Conservation (phyloP, 345 rosid genomes). For the Corchorus olitorius region DNA sequence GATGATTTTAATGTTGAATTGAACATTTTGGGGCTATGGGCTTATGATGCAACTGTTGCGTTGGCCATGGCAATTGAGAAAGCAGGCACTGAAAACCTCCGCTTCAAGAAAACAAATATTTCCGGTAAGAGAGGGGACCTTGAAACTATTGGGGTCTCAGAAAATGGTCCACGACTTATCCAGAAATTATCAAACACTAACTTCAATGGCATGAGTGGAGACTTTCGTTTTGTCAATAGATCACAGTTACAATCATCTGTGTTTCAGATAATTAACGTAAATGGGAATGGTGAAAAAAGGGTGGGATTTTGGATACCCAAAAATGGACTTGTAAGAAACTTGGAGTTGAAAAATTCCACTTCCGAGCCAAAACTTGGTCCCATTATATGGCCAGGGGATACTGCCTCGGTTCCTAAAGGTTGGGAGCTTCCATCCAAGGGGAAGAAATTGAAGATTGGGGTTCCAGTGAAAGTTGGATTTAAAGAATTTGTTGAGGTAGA, state of each 20-base stretch:
- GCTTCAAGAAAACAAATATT: conserved; percentile 22
- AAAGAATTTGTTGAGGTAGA: conserved; percentile 41
- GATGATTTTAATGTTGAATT: conserved; percentile 20
- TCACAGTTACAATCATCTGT: conserved; percentile 31
- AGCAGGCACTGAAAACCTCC: conserved; percentile 26
- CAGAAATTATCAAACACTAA: conserved; percentile 29
- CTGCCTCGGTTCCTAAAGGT: conserved; percentile 37
- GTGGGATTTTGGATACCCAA: conserved; percentile 52
- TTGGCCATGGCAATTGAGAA: conserved; percentile 53
- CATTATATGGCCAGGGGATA: conserved; percentile 47
- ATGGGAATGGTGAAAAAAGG: conserved; percentile 25
- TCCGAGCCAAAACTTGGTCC: conserved; percentile 29
- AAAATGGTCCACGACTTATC: conserved; percentile 43
- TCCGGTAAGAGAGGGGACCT: conserved; percentile 33
- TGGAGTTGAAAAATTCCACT: conserved; percentile 26
- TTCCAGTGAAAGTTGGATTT: conserved; percentile 44
- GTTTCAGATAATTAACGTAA: conserved; percentile 47
- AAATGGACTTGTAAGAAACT: conserved; percentile 35
- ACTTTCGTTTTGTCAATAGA: conserved; percentile 35
- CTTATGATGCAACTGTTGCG: conserved; percentile 51
- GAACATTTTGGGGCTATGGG: conserved; percentile 42
- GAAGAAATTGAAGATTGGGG: conserved; percentile 43
- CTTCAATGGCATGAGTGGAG: conserved; percentile 47
- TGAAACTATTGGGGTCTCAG: conserved; percentile 43
- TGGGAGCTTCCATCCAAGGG: conserved; percentile 51